These are phyloP conservation scores for Ophiosphaerella herpotricha DNA, from an alignment of 2,329 filamentous ascomycete species.

Conservation along the genomic window DNA sequence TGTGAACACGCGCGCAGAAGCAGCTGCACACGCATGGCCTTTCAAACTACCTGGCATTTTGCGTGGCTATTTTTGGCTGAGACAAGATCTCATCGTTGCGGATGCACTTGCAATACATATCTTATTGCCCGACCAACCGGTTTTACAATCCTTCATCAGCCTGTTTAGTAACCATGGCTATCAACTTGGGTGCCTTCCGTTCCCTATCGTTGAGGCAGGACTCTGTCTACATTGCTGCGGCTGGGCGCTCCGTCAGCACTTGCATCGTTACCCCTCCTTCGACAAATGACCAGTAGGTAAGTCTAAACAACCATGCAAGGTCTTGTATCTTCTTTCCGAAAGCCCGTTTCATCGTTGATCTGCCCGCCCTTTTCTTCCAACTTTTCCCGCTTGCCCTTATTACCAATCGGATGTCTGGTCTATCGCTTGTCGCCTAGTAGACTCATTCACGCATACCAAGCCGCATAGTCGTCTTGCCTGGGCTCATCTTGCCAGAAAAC, in stretches of 20 bases:
- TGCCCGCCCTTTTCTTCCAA: conserved; percentile 16
- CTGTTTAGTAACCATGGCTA: conserved; percentile 20
- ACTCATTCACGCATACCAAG: conserved; percentile 14
- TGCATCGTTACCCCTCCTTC: conserved; percentile 20
- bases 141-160: conserved; percentile 15
- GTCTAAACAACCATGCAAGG: conserved; percentile 9
- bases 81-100: conserved; percentile 24
- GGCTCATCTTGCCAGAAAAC: background rate
- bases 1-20: conserved; percentile 17
- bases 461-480: conserved; percentile 4
- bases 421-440: background rate
- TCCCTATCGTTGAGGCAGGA: background rate
- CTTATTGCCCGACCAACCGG: conserved; percentile 23
- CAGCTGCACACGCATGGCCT: conserved; percentile 22
- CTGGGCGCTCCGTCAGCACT: conserved; percentile 18
- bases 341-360: conserved; percentile 19
- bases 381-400: conserved; percentile 20
- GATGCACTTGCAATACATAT: conserved; percentile 14
- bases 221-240: conserved; percentile 3
- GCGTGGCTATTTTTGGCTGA: conserved; percentile 28
- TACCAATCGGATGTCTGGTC: conserved; percentile 2
- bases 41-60: conserved; percentile 15
- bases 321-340: conserved; percentile 11
- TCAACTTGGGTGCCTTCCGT: background rate
- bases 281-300: conserved; percentile 11